Conservation (phyloP, 495 filamentous ascomycete genomes). For the Entonaema liquescens region DNA sequence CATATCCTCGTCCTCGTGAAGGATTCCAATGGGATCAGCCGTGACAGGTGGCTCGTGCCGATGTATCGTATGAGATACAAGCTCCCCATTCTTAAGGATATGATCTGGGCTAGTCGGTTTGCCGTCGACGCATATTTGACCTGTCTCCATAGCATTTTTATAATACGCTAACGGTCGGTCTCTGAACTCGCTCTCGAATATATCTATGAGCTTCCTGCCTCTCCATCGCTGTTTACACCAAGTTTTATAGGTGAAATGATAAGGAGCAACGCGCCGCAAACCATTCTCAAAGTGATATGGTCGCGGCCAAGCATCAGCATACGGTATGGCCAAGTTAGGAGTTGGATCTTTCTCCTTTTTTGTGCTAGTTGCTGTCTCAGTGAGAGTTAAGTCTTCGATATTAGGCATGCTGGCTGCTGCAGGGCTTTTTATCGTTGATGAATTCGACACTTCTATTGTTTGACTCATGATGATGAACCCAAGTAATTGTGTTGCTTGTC, state of each 20-base stretch:
- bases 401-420: slow-evolving; percentile 11
- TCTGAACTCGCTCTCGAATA: slow-evolving; percentile 85
- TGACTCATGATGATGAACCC: slow-evolving; percentile 39
- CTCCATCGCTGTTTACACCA: slow-evolving; percentile 92
- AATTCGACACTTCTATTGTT: slow-evolving; percentile 17
- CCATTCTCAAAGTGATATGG: slow-evolving; percentile 82
- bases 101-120: slow-evolving; percentile 63
- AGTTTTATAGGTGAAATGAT: slow-evolving; percentile 94
- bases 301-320: slow-evolving; percentile 69
- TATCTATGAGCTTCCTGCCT: slow-evolving; percentile 75
- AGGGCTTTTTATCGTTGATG: slow-evolving; percentile 17
- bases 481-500: slow-evolving; percentile 16
- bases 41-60: slow-evolving; percentile 95
- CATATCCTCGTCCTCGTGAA: slow-evolving; percentile 90
- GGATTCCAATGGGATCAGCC: slow-evolving; percentile 76
- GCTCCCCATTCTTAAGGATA: slow-evolving; percentile 64
- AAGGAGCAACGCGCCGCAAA: slow-evolving; percentile 83
- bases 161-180: slow-evolving; percentile 91
- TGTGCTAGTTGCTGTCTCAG: not conserved
- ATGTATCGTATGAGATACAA: slow-evolving; percentile 92
- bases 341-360: not conserved
- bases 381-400: slow-evolving; percentile 20
- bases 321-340: slow-evolving; percentile 65
- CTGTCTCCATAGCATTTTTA: slow-evolving; percentile 78
- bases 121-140: slow-evolving; percentile 77